These are phyloP conservation scores for Balansia obtecta DNA, from an alignment of 2,329 filamentous ascomycete genomes.

Conservation along the genomic window DNA sequence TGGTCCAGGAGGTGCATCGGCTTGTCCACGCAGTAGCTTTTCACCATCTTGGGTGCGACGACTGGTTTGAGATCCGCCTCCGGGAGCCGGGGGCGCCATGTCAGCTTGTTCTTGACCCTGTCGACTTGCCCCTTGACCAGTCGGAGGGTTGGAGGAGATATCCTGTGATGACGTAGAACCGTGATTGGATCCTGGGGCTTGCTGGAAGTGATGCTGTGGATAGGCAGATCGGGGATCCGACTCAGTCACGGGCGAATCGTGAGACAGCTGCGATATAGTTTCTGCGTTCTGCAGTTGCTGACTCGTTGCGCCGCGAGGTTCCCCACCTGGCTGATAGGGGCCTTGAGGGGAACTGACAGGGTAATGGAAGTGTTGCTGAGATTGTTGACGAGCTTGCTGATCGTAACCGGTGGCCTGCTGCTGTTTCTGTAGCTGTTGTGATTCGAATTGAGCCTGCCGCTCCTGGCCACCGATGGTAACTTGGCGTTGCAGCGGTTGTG, in stretches of 20 bases:
- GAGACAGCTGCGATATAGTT: slow-evolving; percentile 49
- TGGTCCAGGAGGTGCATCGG: slow-evolving; percentile 31
- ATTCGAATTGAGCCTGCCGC: slow-evolving; percentile 20
- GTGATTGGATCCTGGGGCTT: slow-evolving; percentile 30
- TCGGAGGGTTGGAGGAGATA: neutral
- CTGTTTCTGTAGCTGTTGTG: slow-evolving; percentile 16
- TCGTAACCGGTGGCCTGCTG: slow-evolving; percentile 19
- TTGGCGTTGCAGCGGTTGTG: slow-evolving; percentile 14
- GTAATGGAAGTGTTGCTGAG: slow-evolving; percentile 15
- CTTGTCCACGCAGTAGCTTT: slow-evolving; percentile 29
- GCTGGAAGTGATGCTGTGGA: slow-evolving; percentile 31
- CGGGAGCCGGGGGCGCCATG: slow-evolving; percentile 32
- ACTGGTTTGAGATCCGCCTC: slow-evolving; percentile 28
- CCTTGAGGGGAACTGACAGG: slow-evolving; percentile 8
- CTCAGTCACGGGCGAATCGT: slow-evolving; percentile 45
- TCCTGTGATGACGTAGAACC: slow-evolving; percentile 23
- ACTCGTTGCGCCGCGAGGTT: slow-evolving; percentile 21
- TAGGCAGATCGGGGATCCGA: slow-evolving; percentile 30
- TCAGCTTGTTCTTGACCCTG: slow-evolving; percentile 20
- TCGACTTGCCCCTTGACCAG: neutral
- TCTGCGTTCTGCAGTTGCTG: slow-evolving; percentile 37
- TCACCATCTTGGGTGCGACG: slow-evolving; percentile 39
- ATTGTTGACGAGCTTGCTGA: slow-evolving; percentile 22
- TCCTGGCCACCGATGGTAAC: slow-evolving; percentile 15
- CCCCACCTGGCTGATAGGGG: slow-evolving; percentile 23